These are phyloP conservation scores for Plicaturopsis crispa DNA, from an alignment of 768 basidiomycete species.

Conservation along the genomic window DNA sequence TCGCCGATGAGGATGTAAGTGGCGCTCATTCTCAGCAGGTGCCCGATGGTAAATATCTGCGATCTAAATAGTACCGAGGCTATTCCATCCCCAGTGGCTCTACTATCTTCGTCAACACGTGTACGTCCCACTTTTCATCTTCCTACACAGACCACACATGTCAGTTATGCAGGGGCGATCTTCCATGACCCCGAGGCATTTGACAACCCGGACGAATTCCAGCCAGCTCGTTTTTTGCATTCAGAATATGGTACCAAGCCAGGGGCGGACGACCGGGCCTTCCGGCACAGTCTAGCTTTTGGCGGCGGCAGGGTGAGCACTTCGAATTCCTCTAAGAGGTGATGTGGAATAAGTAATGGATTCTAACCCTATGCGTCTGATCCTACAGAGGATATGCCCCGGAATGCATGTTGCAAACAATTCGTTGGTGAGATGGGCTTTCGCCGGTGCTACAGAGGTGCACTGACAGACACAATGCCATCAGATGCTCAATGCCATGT, in stretches of 20 bases:
- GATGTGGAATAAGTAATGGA: too few species aligned
- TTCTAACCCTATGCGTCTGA: too few species aligned
- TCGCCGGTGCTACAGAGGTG: background rate
- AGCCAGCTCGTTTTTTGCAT: slow-evolving; percentile 18
- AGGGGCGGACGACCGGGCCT: slow-evolving; percentile 13
- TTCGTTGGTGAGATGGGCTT: slow-evolving; percentile 8
- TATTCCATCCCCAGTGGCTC: slow-evolving; percentile 8
- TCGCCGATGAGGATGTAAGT: slow-evolving; percentile 4
- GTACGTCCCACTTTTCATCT: slow-evolving; percentile 3
- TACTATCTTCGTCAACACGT: slow-evolving; percentile 9
- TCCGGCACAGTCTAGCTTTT: slow-evolving; percentile 12
- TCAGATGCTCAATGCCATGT: slow-evolving; percentile 18
- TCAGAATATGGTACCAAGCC: slow-evolving; percentile 9
- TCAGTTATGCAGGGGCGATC: slow-evolving; percentile 12
- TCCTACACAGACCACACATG: background rate
- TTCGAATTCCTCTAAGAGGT: too few species aligned
- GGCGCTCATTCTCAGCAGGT: too few species aligned
- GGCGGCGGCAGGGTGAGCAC: slow-evolving; percentile 10
- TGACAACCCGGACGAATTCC: slow-evolving; percentile 15
- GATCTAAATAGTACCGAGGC: slow-evolving; percentile 9
- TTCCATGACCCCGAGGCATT: slow-evolving; percentile 17
- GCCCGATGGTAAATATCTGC: too few species aligned
- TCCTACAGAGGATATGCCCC: too few species aligned
- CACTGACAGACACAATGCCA: background rate
- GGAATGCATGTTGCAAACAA: slow-evolving; percentile 11